These are phyloP conservation scores for Colletotrichum australisinense DNA, from an alignment of 2,329 filamentous ascomycete genomes.

Conservation along the genomic window DNA sequence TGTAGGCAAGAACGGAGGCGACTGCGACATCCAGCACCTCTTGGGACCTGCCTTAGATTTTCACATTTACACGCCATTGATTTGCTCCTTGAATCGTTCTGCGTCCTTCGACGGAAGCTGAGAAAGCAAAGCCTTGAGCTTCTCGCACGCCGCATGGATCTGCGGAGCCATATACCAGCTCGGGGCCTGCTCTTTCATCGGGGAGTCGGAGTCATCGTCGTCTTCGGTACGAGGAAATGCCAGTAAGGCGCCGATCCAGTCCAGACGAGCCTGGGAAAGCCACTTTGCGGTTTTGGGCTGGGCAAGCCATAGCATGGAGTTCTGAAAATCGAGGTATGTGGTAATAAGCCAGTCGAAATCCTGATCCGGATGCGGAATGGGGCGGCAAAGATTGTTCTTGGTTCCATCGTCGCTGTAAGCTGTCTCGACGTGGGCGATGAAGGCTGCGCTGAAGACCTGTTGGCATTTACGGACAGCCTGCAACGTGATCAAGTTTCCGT, in stretches of 20 bases:
- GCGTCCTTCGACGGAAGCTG: too few relatives aligned
- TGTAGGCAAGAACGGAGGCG: rapidly evolving
- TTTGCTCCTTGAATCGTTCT: too few relatives aligned
- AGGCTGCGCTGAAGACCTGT: neutral
- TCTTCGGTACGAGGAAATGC: neutral
- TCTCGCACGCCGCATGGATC: neutral
- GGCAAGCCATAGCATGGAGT: neutral
- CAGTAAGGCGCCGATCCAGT: neutral
- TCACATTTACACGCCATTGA: too few relatives aligned
- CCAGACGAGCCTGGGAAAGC: neutral
- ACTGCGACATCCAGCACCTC: rapidly evolving
- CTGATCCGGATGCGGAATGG: neutral
- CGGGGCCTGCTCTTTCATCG: neutral
- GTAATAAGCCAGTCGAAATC: neutral
- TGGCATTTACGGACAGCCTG: neutral
- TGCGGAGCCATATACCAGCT: neutral
- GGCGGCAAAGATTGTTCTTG: neutral
- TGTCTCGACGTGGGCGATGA: neutral
- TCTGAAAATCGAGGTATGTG: neutral
- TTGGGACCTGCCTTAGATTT: too few relatives aligned
- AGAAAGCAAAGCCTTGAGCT: neutral
- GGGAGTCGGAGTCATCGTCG: neutral
- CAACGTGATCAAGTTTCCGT: neutral
- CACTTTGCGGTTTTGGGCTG: neutral
- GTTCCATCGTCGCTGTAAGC: neutral